Base-by-base conservation (phyloP, 225 moss, liverwort and hornwort genomes). In the Straminergon stramineum region DNA sequence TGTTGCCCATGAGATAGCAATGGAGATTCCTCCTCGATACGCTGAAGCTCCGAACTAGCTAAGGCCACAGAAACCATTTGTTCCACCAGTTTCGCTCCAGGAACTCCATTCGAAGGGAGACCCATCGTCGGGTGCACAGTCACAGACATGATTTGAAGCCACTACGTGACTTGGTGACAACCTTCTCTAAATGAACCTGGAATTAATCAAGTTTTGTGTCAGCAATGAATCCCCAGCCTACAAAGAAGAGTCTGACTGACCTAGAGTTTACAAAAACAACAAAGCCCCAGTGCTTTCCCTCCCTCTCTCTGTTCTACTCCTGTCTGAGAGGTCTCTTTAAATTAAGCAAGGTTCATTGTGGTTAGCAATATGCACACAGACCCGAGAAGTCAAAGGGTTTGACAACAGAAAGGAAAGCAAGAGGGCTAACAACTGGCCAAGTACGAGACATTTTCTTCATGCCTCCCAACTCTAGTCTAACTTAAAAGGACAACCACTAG, bases 1-100 rank as follows among this genome's bases (percentile, higher is more conserved):
- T 76, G 39, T 35, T 93, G 90, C 41, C 93, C 94, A 45, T 88
- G 56, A n/a, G 91, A 90, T 88, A 93, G 23, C 88, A 92, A 39
- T 18, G 94, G 94, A 26, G 6, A 56, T 43, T 89, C 89, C 58
- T 90, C 86, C 17, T 82, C 90, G 64, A 83, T 87, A 26, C 35
- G 34, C 70, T 75, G 73, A 61, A 92, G 84, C 28, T 87, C 86
- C 23, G 82, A 66, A 70, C 48, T 91, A 8, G 79, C 66, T 41
- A 92, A 61, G 39, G 55, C 69, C 80, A 90, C 84, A 28, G 91
- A 86, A 35, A 89, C 86, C 87, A 89, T 80, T 83, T 89, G 91
- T 66, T 89, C 89, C 63, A 88, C 85, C 64, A 90, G 67, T 13
- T 91, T 93, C 13, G 52, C 91, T 57, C 88, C 62, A 35, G 82